phyloP scores from a whole-genome alignment of 305 asterid species.

The Rubia peregrina region DNA sequence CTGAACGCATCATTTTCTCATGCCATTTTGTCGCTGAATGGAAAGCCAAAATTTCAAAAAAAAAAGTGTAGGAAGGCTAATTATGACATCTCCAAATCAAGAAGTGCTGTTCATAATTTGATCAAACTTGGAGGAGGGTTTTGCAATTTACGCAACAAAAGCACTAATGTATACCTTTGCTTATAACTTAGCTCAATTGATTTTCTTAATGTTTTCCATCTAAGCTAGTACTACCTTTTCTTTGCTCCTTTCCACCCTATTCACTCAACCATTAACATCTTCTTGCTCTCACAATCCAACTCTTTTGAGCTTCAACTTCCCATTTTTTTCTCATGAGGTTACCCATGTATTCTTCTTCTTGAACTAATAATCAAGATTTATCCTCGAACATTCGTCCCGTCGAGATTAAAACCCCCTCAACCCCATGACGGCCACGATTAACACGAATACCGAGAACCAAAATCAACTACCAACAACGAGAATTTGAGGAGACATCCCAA shows the following conservation, averaged over 20 bases:
- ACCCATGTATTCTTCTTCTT: background rate
- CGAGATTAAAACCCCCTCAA: no score
- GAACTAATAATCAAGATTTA: background rate
- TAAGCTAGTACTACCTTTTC: background rate
- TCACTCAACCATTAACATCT: slow-evolving; percentile 16
- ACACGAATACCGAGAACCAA: no score
- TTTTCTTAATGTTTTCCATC: background rate
- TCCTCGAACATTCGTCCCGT: background rate
- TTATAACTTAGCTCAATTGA: no score
- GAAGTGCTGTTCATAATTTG: background rate
- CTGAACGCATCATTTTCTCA: background rate
- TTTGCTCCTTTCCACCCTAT: slow-evolving; percentile 17
- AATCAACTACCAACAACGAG: no score
- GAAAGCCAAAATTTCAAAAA: background rate
- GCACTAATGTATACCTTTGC: background rate
- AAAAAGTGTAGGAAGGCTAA: no score
- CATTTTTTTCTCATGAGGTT: background rate
- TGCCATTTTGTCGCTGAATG: background rate
- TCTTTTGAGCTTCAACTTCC: no score
- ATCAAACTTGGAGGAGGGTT: background rate
- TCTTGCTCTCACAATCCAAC: slow-evolving; percentile 8
- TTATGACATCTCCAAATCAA: background rate
- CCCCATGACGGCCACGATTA: no score
- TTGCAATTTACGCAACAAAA: background rate
- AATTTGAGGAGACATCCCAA: no score